Base-by-base conservation (phyloP, 805 yeast genomes). In the Starmerella geochares region DNA sequence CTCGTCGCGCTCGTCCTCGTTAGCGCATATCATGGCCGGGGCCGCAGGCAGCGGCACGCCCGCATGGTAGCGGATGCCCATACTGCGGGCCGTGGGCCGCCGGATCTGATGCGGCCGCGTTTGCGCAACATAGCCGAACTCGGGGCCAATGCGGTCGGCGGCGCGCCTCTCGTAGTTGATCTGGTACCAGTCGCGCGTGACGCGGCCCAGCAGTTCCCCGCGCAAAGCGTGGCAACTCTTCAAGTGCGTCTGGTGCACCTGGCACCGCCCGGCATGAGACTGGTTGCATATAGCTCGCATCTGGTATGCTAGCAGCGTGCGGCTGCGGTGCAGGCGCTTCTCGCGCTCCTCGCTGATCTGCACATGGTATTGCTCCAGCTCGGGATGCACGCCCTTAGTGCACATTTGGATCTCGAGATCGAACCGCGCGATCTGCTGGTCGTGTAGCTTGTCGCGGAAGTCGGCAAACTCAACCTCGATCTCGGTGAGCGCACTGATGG, bases 181-280 rank as follows among this genome's bases (percentile, higher is more conserved):
- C 57, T 83, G 81, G 69, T 90, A 90, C 97, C 97, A 92, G 54
- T 78, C 74, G 36, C 82, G 76, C 5, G 96, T 88, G 3, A 94
- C 83, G 7, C 77, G 73, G 52, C 77, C 72, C 43, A 90, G 73
- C 70, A 86, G 72, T 23, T 74, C 70, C 47, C 74, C 73, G 54
- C 86, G 82, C 41, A 75, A 65, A 61, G 86, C 94, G 58, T 80
- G 77, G 31, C 77, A 70, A 50, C 77, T 74, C 59, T 83, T 83
- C 63, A 77, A 67, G 63, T 76, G 86, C 62, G 86, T 84, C 65
- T 92, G 97, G 64, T 90, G 96, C 29, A 85, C 75, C 52, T 80
- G 76, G 8, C 83, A 81, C 50, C 97, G 70, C 21, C 79, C 74
- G 0, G 96, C 94, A 23, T 76, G 71, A 0, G 95, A 86, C 62